Conservation (phyloP, 805 yeast genomes). For the Candida hispaniensis region DNA sequence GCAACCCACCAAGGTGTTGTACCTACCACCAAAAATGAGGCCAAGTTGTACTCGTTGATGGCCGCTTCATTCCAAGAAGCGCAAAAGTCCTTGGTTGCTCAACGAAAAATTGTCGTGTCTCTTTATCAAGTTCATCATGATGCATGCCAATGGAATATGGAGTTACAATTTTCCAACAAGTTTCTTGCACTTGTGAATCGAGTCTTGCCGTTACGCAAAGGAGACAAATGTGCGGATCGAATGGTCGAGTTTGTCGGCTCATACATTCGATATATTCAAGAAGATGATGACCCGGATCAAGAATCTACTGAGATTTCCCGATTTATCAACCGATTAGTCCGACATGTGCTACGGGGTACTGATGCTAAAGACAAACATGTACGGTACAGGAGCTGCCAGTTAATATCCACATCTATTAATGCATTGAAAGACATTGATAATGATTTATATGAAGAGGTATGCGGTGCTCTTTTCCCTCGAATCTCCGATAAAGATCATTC, state of each 20-base stretch:
- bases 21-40: constrained; percentile 6
- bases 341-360: constrained; percentile 65
- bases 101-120: constrained; percentile 58
- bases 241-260: constrained; percentile 56
- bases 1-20: constrained; percentile 2
- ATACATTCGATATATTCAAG: constrained; percentile 40
- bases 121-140: constrained; percentile 44
- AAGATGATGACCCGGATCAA: constrained; percentile 27
- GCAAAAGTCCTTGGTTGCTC: constrained; percentile 63
- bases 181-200: constrained; percentile 56
- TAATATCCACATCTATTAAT: constrained; percentile 59
- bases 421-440: constrained; percentile 67
- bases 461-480: constrained; percentile 51
- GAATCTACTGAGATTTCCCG: constrained; percentile 36
- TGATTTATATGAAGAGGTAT: constrained; percentile 52
- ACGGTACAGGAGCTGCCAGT: constrained; percentile 67
- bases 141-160: constrained; percentile 42
- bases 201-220: constrained; percentile 55
- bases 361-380: constrained; percentile 69
- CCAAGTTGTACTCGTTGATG: constrained; percentile 17
- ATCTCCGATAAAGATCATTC: constrained; percentile 55
- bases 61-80: constrained; percentile 72
- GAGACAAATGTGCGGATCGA: constrained; percentile 64
- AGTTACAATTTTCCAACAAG: constrained; percentile 47
- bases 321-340: constrained; percentile 51